Percentiles rank a stretch among this genome's conserved stretches.
Evolutionary conservation across 108 stramenopile species (phyloP).

Genomic region (Skeletonema costatum): DNA sequence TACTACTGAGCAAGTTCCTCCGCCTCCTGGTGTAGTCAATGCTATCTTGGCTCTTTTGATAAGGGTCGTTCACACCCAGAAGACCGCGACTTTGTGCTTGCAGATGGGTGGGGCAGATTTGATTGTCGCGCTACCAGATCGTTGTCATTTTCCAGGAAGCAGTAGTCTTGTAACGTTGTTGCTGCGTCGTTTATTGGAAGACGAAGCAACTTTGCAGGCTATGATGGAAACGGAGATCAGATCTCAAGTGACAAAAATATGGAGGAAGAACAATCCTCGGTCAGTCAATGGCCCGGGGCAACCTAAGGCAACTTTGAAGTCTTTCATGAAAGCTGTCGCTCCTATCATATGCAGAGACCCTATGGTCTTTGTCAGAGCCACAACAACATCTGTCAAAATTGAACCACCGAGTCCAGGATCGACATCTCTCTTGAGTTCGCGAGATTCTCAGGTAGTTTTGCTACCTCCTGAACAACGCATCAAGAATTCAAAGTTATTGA

Average conservation of each 20-base stretch:
- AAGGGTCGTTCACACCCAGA: constrained; percentile 72
- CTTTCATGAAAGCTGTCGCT: constrained; percentile 64
- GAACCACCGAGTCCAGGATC: constrained; percentile 26
- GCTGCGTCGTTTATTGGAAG: constrained; percentile 87
- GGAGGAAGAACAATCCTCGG: constrained; percentile 50
- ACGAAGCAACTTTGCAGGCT: constrained; percentile 80
- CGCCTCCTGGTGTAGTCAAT: constrained; percentile 53
- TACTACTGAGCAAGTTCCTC: constrained; percentile 26
- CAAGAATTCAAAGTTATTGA: constrained; percentile 53
- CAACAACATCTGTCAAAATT: constrained; percentile 56
- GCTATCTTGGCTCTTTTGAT: constrained; percentile 70
- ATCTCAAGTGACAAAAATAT: constrained; percentile 56
- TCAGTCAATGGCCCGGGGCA: constrained; percentile 21
- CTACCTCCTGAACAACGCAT: constrained; percentile 51
- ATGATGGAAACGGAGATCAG: constrained; percentile 94
- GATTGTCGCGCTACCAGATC: constrained; percentile 61
- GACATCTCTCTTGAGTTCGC: constrained; percentile 14
- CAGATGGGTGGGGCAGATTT: constrained; percentile 75
- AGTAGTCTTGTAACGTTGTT: constrained; percentile 66
- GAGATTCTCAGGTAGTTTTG: constrained; percentile 37
- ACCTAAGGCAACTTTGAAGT: constrained; percentile 42
- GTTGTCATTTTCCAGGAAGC: constrained; percentile 75
- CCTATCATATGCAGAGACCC: constrained; percentile 82
- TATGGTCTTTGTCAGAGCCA: constrained; percentile 67
- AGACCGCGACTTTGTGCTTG: constrained; percentile 62